Evolutionary conservation across 345 rosid genomes (phyloP).

Genomic region (Arabidopsis arenosa): DNA sequence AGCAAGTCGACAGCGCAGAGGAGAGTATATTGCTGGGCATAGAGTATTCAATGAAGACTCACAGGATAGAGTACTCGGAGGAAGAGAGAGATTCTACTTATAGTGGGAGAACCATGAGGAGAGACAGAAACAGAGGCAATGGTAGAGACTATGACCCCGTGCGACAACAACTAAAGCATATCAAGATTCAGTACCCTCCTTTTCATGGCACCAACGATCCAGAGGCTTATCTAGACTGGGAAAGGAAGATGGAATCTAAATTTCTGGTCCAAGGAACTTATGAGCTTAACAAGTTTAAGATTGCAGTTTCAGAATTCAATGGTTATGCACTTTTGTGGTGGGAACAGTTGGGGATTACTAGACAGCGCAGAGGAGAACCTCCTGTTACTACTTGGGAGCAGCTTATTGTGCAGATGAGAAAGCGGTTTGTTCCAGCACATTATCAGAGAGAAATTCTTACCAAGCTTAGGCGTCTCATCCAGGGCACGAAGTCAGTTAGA

Average conservation of each 20-base stretch:
- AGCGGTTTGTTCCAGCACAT: neutral
- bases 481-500: neutral
- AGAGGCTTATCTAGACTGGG: constrained; percentile 17
- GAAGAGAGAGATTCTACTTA: too few species aligned
- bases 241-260: constrained; percentile 6
- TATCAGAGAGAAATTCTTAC: neutral
- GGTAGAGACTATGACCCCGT: too few species aligned
- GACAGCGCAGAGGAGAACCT: constrained; percentile 6
- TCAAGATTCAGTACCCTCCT: constrained; percentile 1
- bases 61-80: too few species aligned
- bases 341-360: neutral
- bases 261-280: neutral
- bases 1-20: too few species aligned
- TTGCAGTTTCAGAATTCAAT: neutral
- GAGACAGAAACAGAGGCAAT: too few species aligned
- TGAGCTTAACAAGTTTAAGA: neutral
- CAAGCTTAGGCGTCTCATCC: neutral
- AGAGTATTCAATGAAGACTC: too few species aligned
- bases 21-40: too few species aligned
- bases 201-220: constrained; percentile 1
- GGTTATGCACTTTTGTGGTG: constrained; percentile 3
- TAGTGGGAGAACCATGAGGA: too few species aligned
- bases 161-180: neutral
- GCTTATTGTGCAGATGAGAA: neutral
- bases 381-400: constrained; percentile 2